Percentiles rank a stretch among this genome's conserved stretches.
Evolutionary conservation across 306 rosid species (phyloP).

Genomic region (Cucumis melo): DNA sequence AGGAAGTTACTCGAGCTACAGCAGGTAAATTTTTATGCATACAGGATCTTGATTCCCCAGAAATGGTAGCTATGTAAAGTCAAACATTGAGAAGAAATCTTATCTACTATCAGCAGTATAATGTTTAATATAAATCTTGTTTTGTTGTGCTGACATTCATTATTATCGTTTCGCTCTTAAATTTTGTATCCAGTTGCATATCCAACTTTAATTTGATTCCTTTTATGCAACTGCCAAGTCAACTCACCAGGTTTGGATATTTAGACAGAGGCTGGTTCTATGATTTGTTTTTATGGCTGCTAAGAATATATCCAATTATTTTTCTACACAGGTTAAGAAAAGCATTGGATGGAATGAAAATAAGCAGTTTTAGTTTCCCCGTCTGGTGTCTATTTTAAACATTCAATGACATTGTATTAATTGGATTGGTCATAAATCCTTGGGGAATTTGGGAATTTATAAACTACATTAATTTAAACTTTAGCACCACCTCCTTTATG

Average conservation of each 20-base stretch:
- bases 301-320: not conserved
- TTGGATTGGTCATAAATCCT: not conserved
- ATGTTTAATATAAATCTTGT: not conserved
- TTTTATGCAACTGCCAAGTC: not conserved
- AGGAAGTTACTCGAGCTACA: conserved; percentile 82
- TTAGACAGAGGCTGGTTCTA: not conserved
- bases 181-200: not conserved
- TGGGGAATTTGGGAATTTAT: not conserved
- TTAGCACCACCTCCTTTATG: not conserved
- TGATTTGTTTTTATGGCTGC: not conserved
- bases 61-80: not conserved
- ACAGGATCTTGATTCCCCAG: not conserved
- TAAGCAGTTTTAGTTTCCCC: not conserved
- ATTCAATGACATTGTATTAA: not conserved
- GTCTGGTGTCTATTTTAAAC: not conserved
- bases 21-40: conserved; percentile 38
- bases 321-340: not conserved
- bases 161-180: not conserved
- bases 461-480: not conserved
- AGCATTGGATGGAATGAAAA: not conserved
- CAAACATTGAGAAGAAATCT: not conserved
- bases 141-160: not conserved
- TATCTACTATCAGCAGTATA: not conserved
- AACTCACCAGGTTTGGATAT: not conserved
- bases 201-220: not conserved